These are phyloP conservation scores for Balakata baccata DNA, from an alignment of 345 rosid genomes.

Conservation along the genomic window DNA sequence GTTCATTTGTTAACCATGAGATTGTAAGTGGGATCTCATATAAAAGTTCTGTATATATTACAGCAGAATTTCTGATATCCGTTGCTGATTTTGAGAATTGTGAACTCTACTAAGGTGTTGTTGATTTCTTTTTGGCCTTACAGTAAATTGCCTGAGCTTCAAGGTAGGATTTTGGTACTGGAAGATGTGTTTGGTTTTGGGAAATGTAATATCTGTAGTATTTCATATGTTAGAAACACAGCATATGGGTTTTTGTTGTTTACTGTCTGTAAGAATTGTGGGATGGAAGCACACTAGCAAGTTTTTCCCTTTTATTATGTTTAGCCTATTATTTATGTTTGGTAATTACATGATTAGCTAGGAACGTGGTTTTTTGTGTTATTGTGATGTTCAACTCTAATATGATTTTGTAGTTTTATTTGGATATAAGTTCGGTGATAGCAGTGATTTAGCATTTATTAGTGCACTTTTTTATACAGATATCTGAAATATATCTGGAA, in stretches of 20 bases:
- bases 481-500: no score
- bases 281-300: background rate
- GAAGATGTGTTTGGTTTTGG: constrained; percentile 14
- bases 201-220: constrained; percentile 12
- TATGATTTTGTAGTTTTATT: background rate
- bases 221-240: background rate
- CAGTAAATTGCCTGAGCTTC: constrained; percentile 28
- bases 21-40: background rate
- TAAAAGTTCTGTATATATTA: constrained; percentile 4
- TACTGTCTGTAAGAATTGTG: background rate
- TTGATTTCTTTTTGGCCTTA: constrained; percentile 45
- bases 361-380: background rate
- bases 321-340: background rate
- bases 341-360: background rate
- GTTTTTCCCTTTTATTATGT: background rate
- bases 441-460: background rate
- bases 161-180: constrained; percentile 23
- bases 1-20: background rate
- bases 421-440: no score
- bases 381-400: background rate
- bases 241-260: background rate
- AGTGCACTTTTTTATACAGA: no score
- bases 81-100: constrained; percentile 21
- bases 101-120: constrained; percentile 42
- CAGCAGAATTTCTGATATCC: constrained; percentile 40